Base-by-base conservation (phyloP, 2,329 filamentous ascomycete genomes). In the Aureobasidium sp. region DNA sequence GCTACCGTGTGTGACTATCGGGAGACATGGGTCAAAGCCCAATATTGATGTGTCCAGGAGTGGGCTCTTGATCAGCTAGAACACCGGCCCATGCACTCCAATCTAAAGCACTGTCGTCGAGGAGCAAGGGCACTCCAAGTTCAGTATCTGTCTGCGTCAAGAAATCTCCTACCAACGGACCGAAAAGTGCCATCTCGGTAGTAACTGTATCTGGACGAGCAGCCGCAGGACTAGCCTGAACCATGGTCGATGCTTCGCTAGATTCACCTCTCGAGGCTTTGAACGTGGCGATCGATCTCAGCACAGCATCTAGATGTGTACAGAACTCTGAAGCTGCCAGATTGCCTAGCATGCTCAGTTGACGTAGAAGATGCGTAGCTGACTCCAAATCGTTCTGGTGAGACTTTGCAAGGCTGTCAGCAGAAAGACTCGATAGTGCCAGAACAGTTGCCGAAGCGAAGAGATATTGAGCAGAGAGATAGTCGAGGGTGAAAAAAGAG, bases 401-500 rank as follows among this genome's bases (percentile, higher is more conserved):
- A n/a, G 69, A 70, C 3, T 69, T 63, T 48, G 64, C 69, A 2
- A 68, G 70, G 8, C 72, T 66, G 5, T 71, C 67, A 51, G 63
- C 53, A 0, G 78, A 68, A 0, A 79, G 67, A 41, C 74, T 77
- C 1, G 79, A 79, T 1, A 79, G 71, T 0, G 76, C 77, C 1
- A 81, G 72, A 5, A 80, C 73, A 0, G 75, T 78, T 2, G 76
- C 72, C 0, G 77, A 73, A 0, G 78, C 77, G 67, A 81, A 81
- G 29, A 81, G 74, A 44, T 79, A 80, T 51, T 79, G 77, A 0
- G 76, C 75, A 66, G 76, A 73, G 51, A 77, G 77, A 67, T 79
- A 80, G 63, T 80, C 79, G 50, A 80, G 79, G 0, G 74, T 79
- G 0, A 74, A 70, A 60, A 80, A 79, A 0, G 77, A 75, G 0